Percentiles rank a stretch among this genome's conserved stretches.
These are phyloP conservation scores for Meripilus lineatus DNA, from an alignment of 1,284 basidiomycete species.

Conservation along the genomic window DNA sequence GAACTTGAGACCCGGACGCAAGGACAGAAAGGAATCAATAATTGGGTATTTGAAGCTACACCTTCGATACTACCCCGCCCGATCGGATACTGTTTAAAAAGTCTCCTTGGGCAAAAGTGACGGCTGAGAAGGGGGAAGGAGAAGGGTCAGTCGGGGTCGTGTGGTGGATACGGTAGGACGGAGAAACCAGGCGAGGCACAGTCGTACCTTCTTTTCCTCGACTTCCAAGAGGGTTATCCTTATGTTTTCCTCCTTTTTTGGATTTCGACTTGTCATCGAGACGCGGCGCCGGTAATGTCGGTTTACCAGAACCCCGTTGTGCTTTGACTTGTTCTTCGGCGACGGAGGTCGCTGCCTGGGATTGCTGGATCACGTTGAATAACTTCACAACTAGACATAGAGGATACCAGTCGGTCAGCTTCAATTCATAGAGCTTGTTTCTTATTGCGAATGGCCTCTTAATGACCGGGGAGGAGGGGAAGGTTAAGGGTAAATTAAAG, in stretches of 20 bases:
- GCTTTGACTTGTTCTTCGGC: constrained; percentile 55
- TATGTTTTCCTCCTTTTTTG: constrained; percentile 49
- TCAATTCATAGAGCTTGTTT: neutral
- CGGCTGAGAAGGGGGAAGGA: too few relatives aligned
- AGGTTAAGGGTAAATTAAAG: neutral
- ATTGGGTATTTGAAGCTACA: constrained; percentile 13
- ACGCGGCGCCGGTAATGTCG: constrained; percentile 60
- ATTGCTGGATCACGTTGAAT: constrained; percentile 79
- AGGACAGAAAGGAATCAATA: too few relatives aligned
- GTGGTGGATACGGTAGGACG: neutral
- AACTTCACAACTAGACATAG: constrained; percentile 68
- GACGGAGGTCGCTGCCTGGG: constrained; percentile 51
- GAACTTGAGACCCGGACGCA: too few relatives aligned
- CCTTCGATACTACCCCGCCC: constrained; percentile 46
- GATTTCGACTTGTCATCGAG: constrained; percentile 38
- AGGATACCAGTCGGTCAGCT: neutral
- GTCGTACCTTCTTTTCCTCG: constrained; percentile 53
- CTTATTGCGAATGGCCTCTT: neutral
- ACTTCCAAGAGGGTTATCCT: constrained; percentile 43
- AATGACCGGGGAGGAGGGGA: too few relatives aligned
- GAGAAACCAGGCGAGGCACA: neutral
- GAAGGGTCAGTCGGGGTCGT: too few relatives aligned
- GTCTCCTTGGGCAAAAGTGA: constrained; percentile 56
- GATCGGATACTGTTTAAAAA: constrained; percentile 78
- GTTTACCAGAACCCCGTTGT: constrained; percentile 65